Base-by-base conservation (phyloP, 495 filamentous ascomycete species). In the Pyrenula massariospora region DNA sequence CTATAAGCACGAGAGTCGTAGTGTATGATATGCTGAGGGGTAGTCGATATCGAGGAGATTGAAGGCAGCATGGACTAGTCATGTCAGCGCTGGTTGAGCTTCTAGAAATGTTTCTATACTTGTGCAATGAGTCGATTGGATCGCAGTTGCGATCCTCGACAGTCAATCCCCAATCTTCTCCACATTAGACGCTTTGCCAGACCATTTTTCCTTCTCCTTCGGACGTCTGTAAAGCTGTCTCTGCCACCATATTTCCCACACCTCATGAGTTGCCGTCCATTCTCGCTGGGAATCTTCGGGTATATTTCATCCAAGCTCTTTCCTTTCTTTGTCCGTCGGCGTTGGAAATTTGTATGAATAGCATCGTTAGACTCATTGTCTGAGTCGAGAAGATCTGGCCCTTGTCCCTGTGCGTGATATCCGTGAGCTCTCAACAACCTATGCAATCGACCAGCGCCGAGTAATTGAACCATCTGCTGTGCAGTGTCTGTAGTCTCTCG, bases 1-100 rank as follows among this genome's bases (percentile, higher is more conserved):
- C 90, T 96, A 66, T 95, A 96, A 55, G 91, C 91, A 52, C 87
- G 83, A 12, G 83, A 78, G 54, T 89, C 79, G 62, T 89, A 93
- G 57, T 96, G 84, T 52, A 97, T 88, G 59, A 96, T 86, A 62
- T 86, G 88, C 63, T 97, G 91, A 0, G 92, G 84, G 10, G 79
- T 78, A 0, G 86, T 86, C 2, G 93, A 48, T 84, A 75, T 72
- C 85, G 78, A 3, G 71, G 72, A 74, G 81, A 49, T 50, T 60
- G 20, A 22, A 25, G 1, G 3, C 10, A 55, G 49, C 31, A 55
- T 64, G 48, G 60, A 54, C 54, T 53, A 25, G 54, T 36, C 53
- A 11, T 21, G 50, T 48, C 24, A 49, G 8, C 31, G 31, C 15
- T 25, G 56, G 48, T 8, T n/a, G 5, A 22, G 24, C n/a, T 22